Percentiles rank a stretch among this genome's conserved stretches.
Conservation (phyloP, 371 early-diverging fungal species). For the Rhizopus delemar region DNA sequence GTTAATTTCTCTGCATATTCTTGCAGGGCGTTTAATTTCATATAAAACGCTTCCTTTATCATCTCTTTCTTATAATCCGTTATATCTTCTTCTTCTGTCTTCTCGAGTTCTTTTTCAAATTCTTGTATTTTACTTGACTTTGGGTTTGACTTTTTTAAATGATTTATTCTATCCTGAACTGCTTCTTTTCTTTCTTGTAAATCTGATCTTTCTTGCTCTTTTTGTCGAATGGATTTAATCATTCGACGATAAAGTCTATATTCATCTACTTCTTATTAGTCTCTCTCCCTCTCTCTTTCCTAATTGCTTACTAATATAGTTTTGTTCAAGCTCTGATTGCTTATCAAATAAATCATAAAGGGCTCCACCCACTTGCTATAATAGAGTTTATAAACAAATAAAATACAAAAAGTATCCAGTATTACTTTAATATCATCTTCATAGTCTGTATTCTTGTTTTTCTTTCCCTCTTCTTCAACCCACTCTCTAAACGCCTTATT, state of each 20-base stretch:
- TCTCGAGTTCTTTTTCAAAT: conserved; percentile 27
- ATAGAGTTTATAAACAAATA: background rate
- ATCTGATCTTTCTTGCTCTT: conserved; percentile 21
- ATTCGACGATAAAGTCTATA: conserved; percentile 33
- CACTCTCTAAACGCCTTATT: conserved; percentile 34
- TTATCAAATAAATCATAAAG: conserved; percentile 33
- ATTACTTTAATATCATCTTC: conserved; percentile 15
- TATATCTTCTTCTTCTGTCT: conserved; percentile 22
- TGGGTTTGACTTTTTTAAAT: conserved; percentile 26
- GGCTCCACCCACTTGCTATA: conserved; percentile 38
- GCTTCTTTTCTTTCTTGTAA: conserved; percentile 25
- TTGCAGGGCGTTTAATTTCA: conserved; percentile 38
- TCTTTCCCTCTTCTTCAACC: conserved; percentile 26
- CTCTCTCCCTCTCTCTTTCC: background rate
- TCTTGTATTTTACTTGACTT: conserved; percentile 23
- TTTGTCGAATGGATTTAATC: conserved; percentile 34
- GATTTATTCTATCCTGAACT: conserved; percentile 21
- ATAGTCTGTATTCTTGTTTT: conserved; percentile 19
- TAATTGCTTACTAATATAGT: conserved; percentile 30
- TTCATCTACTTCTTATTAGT: background rate
- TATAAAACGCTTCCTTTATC: conserved; percentile 38
- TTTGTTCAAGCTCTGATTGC: conserved; percentile 35
- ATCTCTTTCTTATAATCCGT: conserved; percentile 34
- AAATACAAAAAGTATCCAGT: background rate
- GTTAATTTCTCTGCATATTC: conserved; percentile 39